These are phyloP conservation scores for Vigna radiata DNA, from an alignment of 306 rosid species.

Conservation along the genomic window DNA sequence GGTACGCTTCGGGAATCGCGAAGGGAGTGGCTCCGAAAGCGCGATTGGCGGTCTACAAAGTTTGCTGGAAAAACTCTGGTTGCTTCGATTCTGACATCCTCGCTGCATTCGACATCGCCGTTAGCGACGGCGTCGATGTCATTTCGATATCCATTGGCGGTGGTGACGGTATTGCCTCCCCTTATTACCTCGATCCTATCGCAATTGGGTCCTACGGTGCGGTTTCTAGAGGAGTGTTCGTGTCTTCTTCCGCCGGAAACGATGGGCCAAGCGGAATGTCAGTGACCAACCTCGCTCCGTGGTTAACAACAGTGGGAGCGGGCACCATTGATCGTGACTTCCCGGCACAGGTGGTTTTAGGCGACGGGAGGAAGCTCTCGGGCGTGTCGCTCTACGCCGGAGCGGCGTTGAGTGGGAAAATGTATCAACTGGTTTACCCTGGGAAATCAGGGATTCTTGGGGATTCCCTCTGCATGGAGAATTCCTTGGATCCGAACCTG, in stretches of 20 bases:
- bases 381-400: slow-evolving; percentile 87
- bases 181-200: slow-evolving; percentile 86
- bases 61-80: slow-evolving; percentile 87
- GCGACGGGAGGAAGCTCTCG: slow-evolving; percentile 63
- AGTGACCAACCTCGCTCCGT: slow-evolving; percentile 81
- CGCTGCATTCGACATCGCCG: slow-evolving; percentile 81
- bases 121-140: slow-evolving; percentile 81
- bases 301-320: slow-evolving; percentile 90
- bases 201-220: slow-evolving; percentile 94
- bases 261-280: slow-evolving; percentile 88
- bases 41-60: slow-evolving; percentile 80
- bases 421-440: slow-evolving; percentile 77
- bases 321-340: slow-evolving; percentile 91
- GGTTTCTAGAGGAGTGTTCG: slow-evolving; percentile 72
- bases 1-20: slow-evolving; percentile 83
- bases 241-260: slow-evolving; percentile 82
- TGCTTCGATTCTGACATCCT: slow-evolving; percentile 90
- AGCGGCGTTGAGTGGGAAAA: slow-evolving; percentile 60
- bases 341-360: slow-evolving; percentile 70
- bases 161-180: slow-evolving; percentile 74
- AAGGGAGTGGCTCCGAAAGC: slow-evolving; percentile 95
- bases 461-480: slow-evolving; percentile 85
- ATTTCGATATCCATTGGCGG: slow-evolving; percentile 91
- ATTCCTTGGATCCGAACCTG: slow-evolving; percentile 67
- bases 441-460: slow-evolving; percentile 73